Evolutionary conservation across 495 filamentous ascomycete genomes (phyloP), one percentile per base, ranked within the genome.

Genomic region (Penicillium odoratum): DNA sequence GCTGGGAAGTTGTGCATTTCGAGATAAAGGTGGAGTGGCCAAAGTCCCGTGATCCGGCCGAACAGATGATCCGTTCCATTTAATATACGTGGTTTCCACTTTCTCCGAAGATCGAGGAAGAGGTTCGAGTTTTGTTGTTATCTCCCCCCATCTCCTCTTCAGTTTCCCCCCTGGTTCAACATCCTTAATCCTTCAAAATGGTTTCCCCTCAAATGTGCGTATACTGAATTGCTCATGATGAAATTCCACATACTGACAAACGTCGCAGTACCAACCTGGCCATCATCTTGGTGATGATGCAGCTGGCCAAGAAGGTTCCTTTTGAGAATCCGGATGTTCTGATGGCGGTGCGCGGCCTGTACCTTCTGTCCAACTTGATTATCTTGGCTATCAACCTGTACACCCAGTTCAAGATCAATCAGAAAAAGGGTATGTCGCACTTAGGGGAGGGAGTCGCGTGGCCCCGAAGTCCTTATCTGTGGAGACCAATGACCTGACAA

Each of bases 241-340:
- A 52, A 44, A 5, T 7, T 56, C 33, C 26, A 11, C 21, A 21
- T 25, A 31, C 15, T 51, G 33, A n/a, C 16, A 34, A 53, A 7
- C 59, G 21, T 10, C 25, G 53, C 73, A 96, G 92, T 62, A 95
- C 91, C 62, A 97, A 97, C 81, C 80, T 97, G 73, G 80, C 89
- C 73, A 90, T 97, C 84, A 93, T 97, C 74, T 85, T 97, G 63
- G 90, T 90, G 67, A 92, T 97, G 88, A 97, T 98, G 92, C 94
- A 98, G 79, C 83, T 92, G 55, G 87, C 94, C 57, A 98, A 98
- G 83, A 90, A 88, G 79, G 86, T 98, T 52, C 91, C 92, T 46
- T 96, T 98, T 71, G 95, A 98, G 11, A 87, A 98, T 65, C 92
- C 93, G 11, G 81, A 84, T 53, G 89, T 94, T 29, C 85, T 98